Evolutionary conservation across 192 early-diverging fungal species (phyloP).

Genomic region (Coemansia sp.): DNA sequence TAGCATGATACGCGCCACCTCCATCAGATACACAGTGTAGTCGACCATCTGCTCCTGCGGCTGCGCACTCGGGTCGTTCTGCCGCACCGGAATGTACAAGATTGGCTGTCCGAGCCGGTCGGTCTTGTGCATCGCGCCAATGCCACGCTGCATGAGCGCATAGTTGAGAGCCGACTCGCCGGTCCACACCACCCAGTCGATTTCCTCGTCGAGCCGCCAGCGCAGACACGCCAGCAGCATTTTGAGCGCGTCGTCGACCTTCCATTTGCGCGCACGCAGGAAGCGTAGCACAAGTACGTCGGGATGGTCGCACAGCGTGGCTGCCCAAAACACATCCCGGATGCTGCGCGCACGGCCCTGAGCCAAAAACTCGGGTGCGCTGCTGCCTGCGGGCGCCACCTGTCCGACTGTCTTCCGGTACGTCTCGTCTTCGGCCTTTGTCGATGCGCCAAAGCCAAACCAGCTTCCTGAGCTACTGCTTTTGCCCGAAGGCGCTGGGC

Average conservation of each 20-base stretch:
- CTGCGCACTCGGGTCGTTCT: constrained; percentile 62
- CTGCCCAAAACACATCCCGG: constrained; percentile 62
- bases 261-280: constrained; percentile 88
- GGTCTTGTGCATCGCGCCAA: constrained; percentile 55
- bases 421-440: constrained; percentile 11
- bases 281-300: constrained; percentile 78
- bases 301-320: constrained; percentile 64
- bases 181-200: constrained; percentile 54
- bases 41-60: constrained; percentile 60
- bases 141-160: constrained; percentile 52
- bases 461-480: constrained; percentile 14
- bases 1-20: constrained; percentile 58
- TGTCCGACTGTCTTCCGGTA: constrained; percentile 36
- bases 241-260: constrained; percentile 66
- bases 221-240: constrained; percentile 71
- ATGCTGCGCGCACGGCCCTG: constrained; percentile 30
- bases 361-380: constrained; percentile 18
- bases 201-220: constrained; percentile 70
- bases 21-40: constrained; percentile 65
- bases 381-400: constrained; percentile 19
- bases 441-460: constrained; percentile 39
- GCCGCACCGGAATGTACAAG: constrained; percentile 53
- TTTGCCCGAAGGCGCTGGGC: neutral
- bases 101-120: constrained; percentile 61
- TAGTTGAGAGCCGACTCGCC: constrained; percentile 61